phyloP scores from a whole-genome alignment of 495 filamentous ascomycete genomes.

The Hamigera avellanea region DNA sequence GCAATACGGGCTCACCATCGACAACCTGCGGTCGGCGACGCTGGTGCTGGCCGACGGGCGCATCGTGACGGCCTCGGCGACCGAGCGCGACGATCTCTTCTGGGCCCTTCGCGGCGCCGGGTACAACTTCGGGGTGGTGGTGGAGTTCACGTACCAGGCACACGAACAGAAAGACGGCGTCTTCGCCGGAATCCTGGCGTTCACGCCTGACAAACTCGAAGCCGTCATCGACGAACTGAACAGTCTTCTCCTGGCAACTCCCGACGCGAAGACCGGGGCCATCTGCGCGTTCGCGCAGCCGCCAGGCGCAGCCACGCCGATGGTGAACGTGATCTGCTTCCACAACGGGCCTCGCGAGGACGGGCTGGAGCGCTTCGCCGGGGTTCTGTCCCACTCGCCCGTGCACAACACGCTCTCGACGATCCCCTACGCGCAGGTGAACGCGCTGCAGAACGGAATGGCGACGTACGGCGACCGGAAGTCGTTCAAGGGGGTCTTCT shows the following conservation, averaged over 20 bases:
- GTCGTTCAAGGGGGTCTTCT: slow-evolving; percentile 38
- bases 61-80: slow-evolving; percentile 24
- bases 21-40: slow-evolving; percentile 36
- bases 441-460: slow-evolving; percentile 30
- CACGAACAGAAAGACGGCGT: slow-evolving; percentile 29
- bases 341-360: slow-evolving; percentile 39
- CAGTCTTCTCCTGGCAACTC: slow-evolving; percentile 17
- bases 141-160: slow-evolving; percentile 36
- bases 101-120: slow-evolving; percentile 39
- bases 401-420: slow-evolving; percentile 23
- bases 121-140: slow-evolving; percentile 34
- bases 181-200: slow-evolving; percentile 36
- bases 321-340: slow-evolving; percentile 33
- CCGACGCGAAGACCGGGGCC: slow-evolving; percentile 20
- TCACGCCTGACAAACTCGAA: slow-evolving; percentile 26
- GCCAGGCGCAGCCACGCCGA: slow-evolving; percentile 18
- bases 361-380: slow-evolving; percentile 24
- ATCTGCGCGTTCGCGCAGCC: slow-evolving; percentile 29
- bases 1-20: slow-evolving; percentile 38
- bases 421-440: slow-evolving; percentile 33
- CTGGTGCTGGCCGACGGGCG: slow-evolving; percentile 41
- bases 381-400: slow-evolving; percentile 23
- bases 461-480: slow-evolving; percentile 29
- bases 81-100: slow-evolving; percentile 32
- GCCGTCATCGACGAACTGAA: slow-evolving; percentile 30